Evolutionary conservation across 2,329 filamentous ascomycete species (phyloP).

Genomic region (Huntiella omanensis): DNA sequence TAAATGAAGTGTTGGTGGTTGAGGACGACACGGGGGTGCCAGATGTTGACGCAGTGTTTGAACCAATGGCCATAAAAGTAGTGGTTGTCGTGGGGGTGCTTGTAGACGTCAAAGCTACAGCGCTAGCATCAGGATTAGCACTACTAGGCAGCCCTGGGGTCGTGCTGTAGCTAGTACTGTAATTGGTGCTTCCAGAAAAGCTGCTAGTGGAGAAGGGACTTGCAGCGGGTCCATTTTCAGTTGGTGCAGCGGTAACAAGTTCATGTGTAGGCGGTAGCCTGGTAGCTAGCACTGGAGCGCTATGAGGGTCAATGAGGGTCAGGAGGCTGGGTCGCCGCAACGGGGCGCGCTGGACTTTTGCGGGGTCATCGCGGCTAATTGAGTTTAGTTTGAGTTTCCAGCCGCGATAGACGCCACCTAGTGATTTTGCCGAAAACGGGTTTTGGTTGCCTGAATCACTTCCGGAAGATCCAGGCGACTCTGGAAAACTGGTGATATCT

Average conservation of each 20-base stretch:
- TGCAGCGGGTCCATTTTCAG: background rate
- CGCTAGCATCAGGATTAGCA: background rate
- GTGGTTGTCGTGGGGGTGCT: background rate
- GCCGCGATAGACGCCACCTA: constrained; percentile 28
- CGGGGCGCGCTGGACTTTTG: constrained; percentile 15
- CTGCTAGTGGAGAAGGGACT: background rate
- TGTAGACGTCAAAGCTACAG: constrained; percentile 11
- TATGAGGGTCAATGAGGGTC: too few relatives aligned
- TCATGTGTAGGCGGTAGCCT: constrained; percentile 17
- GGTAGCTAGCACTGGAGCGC: constrained; percentile 17
- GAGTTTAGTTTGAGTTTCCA: constrained; percentile 21
- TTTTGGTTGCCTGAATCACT: too few relatives aligned
- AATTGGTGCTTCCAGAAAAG: constrained; percentile 9
- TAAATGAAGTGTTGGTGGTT: constrained; percentile 12
- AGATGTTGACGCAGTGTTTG: constrained; percentile 1
- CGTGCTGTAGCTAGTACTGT: constrained; percentile 13
- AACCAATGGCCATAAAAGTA: background rate
- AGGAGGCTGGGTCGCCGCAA: constrained; percentile 9
- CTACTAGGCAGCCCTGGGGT: constrained; percentile 12
- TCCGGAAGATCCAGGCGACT: background rate
- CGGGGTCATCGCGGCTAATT: constrained; percentile 24
- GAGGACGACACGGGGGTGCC: background rate
- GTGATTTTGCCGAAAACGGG: too few relatives aligned
- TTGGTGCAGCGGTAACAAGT: constrained; percentile 20
- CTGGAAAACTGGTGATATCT: constrained; percentile 3